These are phyloP conservation scores for Rhynchospora tenuis DNA, from an alignment of 176 grass and related monocot genomes.

Conservation along the genomic window DNA sequence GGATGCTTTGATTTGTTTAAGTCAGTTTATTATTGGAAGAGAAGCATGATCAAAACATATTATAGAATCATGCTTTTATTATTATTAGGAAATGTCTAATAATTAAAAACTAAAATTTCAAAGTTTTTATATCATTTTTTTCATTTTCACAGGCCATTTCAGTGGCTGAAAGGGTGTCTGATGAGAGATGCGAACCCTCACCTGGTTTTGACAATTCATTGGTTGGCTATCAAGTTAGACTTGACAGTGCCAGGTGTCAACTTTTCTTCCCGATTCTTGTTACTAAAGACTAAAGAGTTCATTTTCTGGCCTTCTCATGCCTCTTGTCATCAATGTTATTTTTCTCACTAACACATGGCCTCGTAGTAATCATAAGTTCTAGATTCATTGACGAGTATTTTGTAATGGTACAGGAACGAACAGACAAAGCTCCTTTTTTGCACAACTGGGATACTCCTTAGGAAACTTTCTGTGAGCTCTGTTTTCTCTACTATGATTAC, in stretches of 20 bases:
- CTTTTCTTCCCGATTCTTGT: constrained; percentile 27
- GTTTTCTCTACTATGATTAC: not conserved
- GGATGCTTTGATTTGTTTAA: not conserved
- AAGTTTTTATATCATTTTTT: not conserved
- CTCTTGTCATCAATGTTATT: constrained; percentile 1
- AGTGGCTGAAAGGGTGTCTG: constrained; percentile 92
- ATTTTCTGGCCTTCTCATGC: constrained; percentile 9
- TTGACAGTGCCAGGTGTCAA: constrained; percentile 74
- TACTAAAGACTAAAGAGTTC: constrained; percentile 25
- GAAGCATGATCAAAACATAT: not conserved
- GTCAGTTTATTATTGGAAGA: not conserved
- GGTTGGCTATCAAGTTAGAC: constrained; percentile 96
- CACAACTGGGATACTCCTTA: constrained; percentile 94
- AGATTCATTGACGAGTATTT: not conserved
- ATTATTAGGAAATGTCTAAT: not conserved
- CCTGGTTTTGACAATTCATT: constrained; percentile 80
- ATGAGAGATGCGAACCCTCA: constrained; percentile 93
- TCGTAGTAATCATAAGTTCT: not conserved
- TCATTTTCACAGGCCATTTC: constrained; percentile 72
- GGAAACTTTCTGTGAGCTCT: constrained; percentile 75
- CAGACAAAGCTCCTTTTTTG: constrained; percentile 91
- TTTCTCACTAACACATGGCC: not conserved
- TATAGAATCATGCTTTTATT: not conserved
- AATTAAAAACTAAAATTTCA: not conserved
- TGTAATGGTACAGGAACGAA: constrained; percentile 57